phyloP scores from a whole-genome alignment of 2,329 filamentous ascomycete species.

The Xylariaceae sp. region DNA sequence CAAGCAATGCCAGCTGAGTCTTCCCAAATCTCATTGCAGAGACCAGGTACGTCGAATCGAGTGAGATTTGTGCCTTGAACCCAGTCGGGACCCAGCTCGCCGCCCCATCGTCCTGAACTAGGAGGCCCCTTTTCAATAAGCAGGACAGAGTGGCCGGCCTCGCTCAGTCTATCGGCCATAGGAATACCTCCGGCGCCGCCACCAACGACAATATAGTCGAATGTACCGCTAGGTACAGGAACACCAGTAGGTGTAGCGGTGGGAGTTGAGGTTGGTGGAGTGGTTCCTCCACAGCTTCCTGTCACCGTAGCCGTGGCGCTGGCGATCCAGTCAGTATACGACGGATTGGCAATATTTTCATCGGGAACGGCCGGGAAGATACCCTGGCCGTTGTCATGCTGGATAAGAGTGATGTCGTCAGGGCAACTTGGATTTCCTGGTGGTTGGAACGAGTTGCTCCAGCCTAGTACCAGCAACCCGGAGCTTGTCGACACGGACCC shows the following conservation, averaged over 20 bases:
- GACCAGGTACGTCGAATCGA: conserved; percentile 65
- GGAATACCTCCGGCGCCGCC: conserved; percentile 55
- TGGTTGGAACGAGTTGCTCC: conserved; percentile 46
- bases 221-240: conserved; percentile 40
- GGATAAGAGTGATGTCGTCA: conserved; percentile 41
- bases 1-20: conserved; percentile 61
- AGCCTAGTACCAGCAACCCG: conserved; percentile 47
- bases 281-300: conserved; percentile 31
- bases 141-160: conserved; percentile 59
- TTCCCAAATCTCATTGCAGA: conserved; percentile 65
- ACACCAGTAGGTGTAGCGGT: conserved; percentile 32
- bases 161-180: conserved; percentile 57
- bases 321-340: conserved; percentile 41
- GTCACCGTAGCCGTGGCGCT: conserved; percentile 39
- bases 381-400: conserved; percentile 53
- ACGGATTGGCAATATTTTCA: conserved; percentile 34
- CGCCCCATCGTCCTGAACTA: conserved; percentile 61
- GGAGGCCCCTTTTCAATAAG: conserved; percentile 57
- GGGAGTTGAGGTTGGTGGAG: conserved; percentile 24
- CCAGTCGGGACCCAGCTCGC: conserved; percentile 57
- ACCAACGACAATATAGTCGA: conserved; percentile 58
- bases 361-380: conserved; percentile 46
- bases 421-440: conserved; percentile 40
- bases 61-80: conserved; percentile 56
- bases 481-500: conserved; percentile 41